These are phyloP conservation scores for Trichoderma semiorbis DNA, from an alignment of 2,329 filamentous ascomycete species.

Conservation along the genomic window DNA sequence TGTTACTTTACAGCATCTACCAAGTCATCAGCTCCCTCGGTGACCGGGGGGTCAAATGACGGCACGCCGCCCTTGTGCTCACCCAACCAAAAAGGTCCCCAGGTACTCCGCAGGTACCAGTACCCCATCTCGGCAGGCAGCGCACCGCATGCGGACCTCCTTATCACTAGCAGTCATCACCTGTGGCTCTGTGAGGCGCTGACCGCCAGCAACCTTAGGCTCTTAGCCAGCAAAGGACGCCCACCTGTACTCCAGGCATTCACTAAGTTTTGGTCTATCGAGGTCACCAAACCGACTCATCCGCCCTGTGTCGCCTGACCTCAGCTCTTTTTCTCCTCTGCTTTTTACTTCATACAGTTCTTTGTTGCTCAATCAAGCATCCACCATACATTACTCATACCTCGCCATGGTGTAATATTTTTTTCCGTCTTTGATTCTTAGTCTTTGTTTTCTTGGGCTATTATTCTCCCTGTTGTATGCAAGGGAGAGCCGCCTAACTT, in stretches of 20 bases:
- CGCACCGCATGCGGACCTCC: slow-evolving; percentile 12
- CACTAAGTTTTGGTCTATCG: slow-evolving; percentile 18
- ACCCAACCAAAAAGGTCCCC: neutral
- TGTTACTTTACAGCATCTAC: neutral
- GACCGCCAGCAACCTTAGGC: slow-evolving; percentile 14
- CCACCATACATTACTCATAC: slow-evolving; percentile 12
- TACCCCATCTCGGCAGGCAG: slow-evolving; percentile 9
- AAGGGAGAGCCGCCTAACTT: slow-evolving; percentile 11
- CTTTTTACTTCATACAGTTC: neutral
- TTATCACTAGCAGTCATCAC: slow-evolving; percentile 3
- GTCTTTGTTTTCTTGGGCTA: neutral
- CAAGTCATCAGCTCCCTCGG: neutral
- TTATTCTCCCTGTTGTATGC: neutral
- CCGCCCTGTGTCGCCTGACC: slow-evolving; percentile 19
- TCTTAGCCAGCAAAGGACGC: slow-evolving; percentile 6
- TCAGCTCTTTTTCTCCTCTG: slow-evolving; percentile 3
- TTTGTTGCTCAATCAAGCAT: neutral
- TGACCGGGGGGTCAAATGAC: slow-evolving; percentile 11
- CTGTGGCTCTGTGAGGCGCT: slow-evolving; percentile 10
- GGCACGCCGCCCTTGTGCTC: slow-evolving; percentile 10
- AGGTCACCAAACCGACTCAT: slow-evolving; percentile 20
- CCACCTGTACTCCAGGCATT: slow-evolving; percentile 12
- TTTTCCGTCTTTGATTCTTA: neutral
- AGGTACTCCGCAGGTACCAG: neutral
- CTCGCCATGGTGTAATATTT: neutral